These are phyloP conservation scores for Curvularia sp. DNA, from an alignment of 2,329 filamentous ascomycete genomes.

Conservation along the genomic window DNA sequence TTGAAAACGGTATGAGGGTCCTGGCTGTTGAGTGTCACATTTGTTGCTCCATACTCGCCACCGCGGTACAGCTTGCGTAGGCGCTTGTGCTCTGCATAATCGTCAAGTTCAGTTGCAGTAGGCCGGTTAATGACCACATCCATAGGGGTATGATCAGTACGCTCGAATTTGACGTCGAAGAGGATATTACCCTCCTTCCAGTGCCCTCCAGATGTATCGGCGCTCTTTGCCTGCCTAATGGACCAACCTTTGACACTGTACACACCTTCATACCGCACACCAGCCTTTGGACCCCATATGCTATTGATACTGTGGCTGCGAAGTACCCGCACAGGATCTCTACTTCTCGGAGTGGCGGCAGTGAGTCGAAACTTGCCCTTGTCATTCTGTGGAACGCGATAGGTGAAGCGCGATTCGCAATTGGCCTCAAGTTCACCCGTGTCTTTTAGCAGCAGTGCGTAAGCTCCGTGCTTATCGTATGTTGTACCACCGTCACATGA, in stretches of 20 bases:
- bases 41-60: conserved; percentile 13
- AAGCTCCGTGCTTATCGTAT: conserved; percentile 53
- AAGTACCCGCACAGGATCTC: conserved; percentile 55
- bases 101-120: conserved; percentile 55
- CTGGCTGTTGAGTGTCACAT: background rate
- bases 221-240: conserved; percentile 39
- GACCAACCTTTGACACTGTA: conserved; percentile 52
- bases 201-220: conserved; percentile 22
- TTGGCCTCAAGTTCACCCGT: conserved; percentile 49
- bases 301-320: conserved; percentile 55
- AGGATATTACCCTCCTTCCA: conserved; percentile 40
- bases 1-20: conserved; percentile 14
- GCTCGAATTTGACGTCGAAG: conserved; percentile 52
- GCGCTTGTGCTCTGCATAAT: conserved; percentile 58
- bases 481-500: conserved; percentile 54
- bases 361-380: conserved; percentile 56
- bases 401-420: conserved; percentile 51
- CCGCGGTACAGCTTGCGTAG: conserved; percentile 40
- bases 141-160: conserved; percentile 47
- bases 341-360: conserved; percentile 50
- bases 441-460: conserved; percentile 55
- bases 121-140: conserved; percentile 51
- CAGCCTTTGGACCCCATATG: conserved; percentile 56
- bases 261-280: conserved; percentile 59
- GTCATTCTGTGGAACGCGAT: conserved; percentile 51